Percentiles rank a stretch among this genome's conserved stretches.
These are phyloP conservation scores for Fusarium chuoi DNA, from an alignment of 2,329 filamentous ascomycete species.

Conservation along the genomic window DNA sequence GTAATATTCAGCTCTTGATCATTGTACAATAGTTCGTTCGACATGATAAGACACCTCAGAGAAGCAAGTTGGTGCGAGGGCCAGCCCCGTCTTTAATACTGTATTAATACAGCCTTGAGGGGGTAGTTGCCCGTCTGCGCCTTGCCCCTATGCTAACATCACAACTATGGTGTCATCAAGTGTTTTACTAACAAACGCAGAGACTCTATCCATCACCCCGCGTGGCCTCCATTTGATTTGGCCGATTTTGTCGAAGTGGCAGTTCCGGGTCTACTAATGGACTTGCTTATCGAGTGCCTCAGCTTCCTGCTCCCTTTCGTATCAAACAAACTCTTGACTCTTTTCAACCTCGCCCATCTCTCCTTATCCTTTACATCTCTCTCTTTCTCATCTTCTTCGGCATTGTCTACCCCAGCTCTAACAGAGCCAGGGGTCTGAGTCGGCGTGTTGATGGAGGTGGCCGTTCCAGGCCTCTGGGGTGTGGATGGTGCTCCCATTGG, in stretches of 20 bases:
- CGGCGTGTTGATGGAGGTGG: slow-evolving; percentile 26
- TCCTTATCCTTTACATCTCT: slow-evolving; percentile 73
- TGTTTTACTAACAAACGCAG: not conserved
- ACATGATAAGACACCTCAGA: not conserved
- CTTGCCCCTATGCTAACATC: not conserved
- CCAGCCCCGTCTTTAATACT: not conserved
- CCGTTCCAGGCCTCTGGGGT: slow-evolving; percentile 31
- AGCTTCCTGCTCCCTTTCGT: slow-evolving; percentile 69
- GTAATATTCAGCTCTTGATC: too few species aligned
- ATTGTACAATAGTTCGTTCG: not conserved
- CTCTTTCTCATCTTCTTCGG: slow-evolving; percentile 55
- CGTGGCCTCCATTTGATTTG: slow-evolving; percentile 34
- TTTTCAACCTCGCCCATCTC: slow-evolving; percentile 75
- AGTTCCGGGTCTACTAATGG: slow-evolving; percentile 55
- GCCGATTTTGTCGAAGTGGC: slow-evolving; percentile 48
- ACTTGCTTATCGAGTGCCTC: slow-evolving; percentile 52
- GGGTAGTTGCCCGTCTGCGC: not conserved
- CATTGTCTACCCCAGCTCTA: slow-evolving; percentile 15
- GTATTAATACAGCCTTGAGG: slow-evolving; percentile 3
- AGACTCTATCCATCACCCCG: slow-evolving; percentile 14
- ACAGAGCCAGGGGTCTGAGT: slow-evolving; percentile 23
- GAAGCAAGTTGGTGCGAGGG: not conserved
- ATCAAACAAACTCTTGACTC: slow-evolving; percentile 77
- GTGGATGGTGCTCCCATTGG: slow-evolving; percentile 35
- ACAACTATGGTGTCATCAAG: slow-evolving; percentile 18